Evolutionary conservation across 2,329 filamentous ascomycete genomes (phyloP), one percentile per base, ranked within the genome.

Genomic region (Ophiocordyceps camponoti-saundersi): DNA sequence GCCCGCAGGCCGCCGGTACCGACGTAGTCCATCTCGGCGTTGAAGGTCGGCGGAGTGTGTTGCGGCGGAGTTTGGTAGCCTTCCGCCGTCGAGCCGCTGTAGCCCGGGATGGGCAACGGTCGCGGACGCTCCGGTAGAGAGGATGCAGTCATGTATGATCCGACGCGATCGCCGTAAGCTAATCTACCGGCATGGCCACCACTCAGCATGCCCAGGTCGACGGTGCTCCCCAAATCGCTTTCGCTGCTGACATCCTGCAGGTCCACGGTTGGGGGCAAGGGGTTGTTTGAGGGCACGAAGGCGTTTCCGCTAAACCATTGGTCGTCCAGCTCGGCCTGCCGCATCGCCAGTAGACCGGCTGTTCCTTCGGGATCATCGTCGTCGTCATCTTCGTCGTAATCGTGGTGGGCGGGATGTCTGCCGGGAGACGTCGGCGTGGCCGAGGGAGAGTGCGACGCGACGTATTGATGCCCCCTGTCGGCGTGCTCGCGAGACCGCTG

Each of bases 281-380:
- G 60, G 53, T 52, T 63, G 11, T 40, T 40, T 54, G 56, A 63
- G 3, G 50, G 29, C 12, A n/a, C n/a, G 44, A 64, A 64, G 8
- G 55, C 51, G 18, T 51, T 56, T 34, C 55, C 54, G 41, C 61
- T 59, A 44, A 66, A 66, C 12, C 62, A 71, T 45, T 79, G 77
- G 45, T 80, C 78, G 49, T 93, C 85, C 60, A 87, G 77, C 50
- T 94, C 87, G 5, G 87, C 88, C 65, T 89, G 78, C 49, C 80
- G 79, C 73, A 96, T 79, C 53, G 88, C 88, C 58, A 85, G 76
- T 46, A 93, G 67, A 16, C 92, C 90, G 50, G 86, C 86, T 39
- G 83, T 80, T 20, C 84, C 90, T 61, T 95, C 90, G 0, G 84
- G 79, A 58, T 96, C 90, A 57, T 87, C 93, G 45, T 93, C 87